Conservation (phyloP, 2,329 filamentous ascomycete species). For the Alternaria rosae region DNA sequence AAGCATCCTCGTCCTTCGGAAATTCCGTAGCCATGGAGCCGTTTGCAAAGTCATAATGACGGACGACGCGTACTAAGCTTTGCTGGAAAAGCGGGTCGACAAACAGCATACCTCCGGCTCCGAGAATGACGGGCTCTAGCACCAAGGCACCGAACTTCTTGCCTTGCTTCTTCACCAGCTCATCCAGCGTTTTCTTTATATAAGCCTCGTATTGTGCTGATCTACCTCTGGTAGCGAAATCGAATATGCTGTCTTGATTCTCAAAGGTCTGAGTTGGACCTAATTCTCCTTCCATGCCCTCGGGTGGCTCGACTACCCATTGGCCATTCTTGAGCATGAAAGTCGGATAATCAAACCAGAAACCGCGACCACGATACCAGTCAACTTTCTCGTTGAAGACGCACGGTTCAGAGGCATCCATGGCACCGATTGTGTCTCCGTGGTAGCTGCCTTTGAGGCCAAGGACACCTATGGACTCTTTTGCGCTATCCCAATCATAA, state of each 20-base stretch:
- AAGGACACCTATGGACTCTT: constrained; percentile 69
- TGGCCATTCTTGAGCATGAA: constrained; percentile 70
- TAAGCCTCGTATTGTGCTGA: constrained; percentile 64
- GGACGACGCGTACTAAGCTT: constrained; percentile 71
- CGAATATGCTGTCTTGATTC: constrained; percentile 45
- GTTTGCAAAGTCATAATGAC: constrained; percentile 64
- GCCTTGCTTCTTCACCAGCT: constrained; percentile 62
- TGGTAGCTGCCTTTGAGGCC: constrained; percentile 84
- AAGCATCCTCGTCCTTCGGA: constrained; percentile 49
- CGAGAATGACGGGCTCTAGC: constrained; percentile 80
- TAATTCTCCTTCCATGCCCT: constrained; percentile 56
- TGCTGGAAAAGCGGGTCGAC: constrained; percentile 85
- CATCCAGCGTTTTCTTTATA: constrained; percentile 63
- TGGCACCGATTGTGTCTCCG: constrained; percentile 86
- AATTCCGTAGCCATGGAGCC: neutral
- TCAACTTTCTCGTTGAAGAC: constrained; percentile 83
- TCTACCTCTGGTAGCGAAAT: constrained; percentile 50
- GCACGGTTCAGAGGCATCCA: constrained; percentile 83
- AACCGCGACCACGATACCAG: constrained; percentile 81
- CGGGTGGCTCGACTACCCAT: constrained; percentile 70
- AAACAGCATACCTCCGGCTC: constrained; percentile 84
- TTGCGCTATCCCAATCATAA: constrained; percentile 69
- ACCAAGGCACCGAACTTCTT: constrained; percentile 78
- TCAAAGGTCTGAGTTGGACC: constrained; percentile 51
- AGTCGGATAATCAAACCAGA: constrained; percentile 82